Percentiles rank a stretch among this genome's conserved stretches.
phyloP scores from a whole-genome alignment of 805 yeast genomes.

The Kluyveromyces dobzhanskii region DNA sequence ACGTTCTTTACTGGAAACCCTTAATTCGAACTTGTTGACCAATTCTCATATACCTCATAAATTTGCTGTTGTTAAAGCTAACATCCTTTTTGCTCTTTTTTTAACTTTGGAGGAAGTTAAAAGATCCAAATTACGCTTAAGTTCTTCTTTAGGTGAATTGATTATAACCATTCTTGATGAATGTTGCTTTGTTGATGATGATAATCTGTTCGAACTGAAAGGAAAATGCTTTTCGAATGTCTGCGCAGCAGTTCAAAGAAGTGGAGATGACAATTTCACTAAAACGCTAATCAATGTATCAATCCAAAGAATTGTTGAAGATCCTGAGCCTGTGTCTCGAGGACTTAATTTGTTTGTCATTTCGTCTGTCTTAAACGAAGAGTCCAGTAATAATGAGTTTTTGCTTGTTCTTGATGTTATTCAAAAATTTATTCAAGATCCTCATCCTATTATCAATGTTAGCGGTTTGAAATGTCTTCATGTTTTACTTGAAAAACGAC shows the following conservation, averaged over 20 bases:
- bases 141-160: slow-evolving; percentile 33
- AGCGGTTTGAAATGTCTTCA: slow-evolving; percentile 59
- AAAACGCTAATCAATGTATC: slow-evolving; percentile 41
- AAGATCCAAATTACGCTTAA: slow-evolving; percentile 21
- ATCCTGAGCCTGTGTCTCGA: slow-evolving; percentile 55
- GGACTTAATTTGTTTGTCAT: slow-evolving; percentile 46
- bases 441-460: slow-evolving; percentile 76
- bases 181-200: slow-evolving; percentile 34
- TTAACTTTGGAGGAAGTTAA: slow-evolving; percentile 32
- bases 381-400: slow-evolving; percentile 38
- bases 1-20: slow-evolving; percentile 74
- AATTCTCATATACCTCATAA: slow-evolving; percentile 29
- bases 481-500: slow-evolving; percentile 47
- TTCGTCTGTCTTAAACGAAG: slow-evolving; percentile 38
- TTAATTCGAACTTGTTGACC: slow-evolving; percentile 48
- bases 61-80: slow-evolving; percentile 46
- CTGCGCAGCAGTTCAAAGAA: slow-evolving; percentile 4
- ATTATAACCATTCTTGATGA: slow-evolving; percentile 43
- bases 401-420: slow-evolving; percentile 36
- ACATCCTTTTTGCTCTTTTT: slow-evolving; percentile 56
- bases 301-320: slow-evolving; percentile 59
- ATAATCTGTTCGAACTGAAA: slow-evolving; percentile 37
- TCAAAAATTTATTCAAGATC: slow-evolving; percentile 58
- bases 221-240: slow-evolving; percentile 48
- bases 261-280: slow-evolving; percentile 10